Base-by-base conservation (phyloP, 768 basidiomycete genomes). In the Stropharia rugosoannulata region DNA sequence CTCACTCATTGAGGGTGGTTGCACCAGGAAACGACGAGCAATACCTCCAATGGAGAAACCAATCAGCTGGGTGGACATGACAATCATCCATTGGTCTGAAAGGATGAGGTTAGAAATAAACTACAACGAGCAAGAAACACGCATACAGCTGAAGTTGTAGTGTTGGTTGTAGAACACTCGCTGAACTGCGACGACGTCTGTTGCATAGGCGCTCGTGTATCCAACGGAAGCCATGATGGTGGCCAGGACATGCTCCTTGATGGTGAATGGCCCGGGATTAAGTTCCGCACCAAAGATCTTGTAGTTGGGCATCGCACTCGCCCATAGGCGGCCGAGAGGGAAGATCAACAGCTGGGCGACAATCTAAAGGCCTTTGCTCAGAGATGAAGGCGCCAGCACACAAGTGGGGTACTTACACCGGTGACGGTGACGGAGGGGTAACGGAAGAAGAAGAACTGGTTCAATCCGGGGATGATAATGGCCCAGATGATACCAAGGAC, bases 21-120 rank as follows among this genome's bases (percentile, higher is more conserved):
- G 78, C 37, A 89, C 90, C 37, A 93, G 79, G 78, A 92, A 92
- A 10, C 90, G 84, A 29, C 87, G 82, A 5, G 82, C 60, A 75
- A 92, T 61, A 62, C 83, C 65, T 75, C 90, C 91, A 53, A 92
- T 83, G 4, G 89, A 91, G 75, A 93, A 93, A 11, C 92, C 90
- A 51, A 92, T 90, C 52, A 90, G 72, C 63, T 88, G 86, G 1
- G 85, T 85, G 29, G 83, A 86, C 72, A 91, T 83, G 22, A 92
- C 86, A 18, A 91, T 71, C 69, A 91, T 81, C 85, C 89, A 88
- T 72, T 90, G 87, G 68, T 91, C 89, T 80, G 59, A 22, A 32
- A 10, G 16, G n/a, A 59, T 32, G 5, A 44, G 52, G 39, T 61
- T 54, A 60, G 44, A 53, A 32, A 27, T 56, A 50, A 12, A 49